These are phyloP conservation scores for Agapanthus africanus DNA, from an alignment of 106 monocot genomes.

Conservation along the genomic window DNA sequence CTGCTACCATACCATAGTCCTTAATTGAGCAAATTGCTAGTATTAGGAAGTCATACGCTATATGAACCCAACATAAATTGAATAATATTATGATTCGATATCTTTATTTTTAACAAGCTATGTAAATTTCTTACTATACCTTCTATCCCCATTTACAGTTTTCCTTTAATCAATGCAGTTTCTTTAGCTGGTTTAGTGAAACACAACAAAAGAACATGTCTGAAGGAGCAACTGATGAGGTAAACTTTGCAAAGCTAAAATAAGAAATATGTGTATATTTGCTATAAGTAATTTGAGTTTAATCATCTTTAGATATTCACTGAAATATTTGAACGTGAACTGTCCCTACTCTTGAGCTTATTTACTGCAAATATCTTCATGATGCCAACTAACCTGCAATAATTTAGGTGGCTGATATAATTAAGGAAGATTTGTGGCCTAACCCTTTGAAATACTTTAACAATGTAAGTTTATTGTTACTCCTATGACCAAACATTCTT, in stretches of 20 bases:
- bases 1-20: neutral
- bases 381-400: constrained; percentile 9
- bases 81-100: neutral
- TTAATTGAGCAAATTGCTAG: neutral
- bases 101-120: neutral
- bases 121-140: neutral
- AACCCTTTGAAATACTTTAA: constrained; percentile 64
- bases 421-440: constrained; percentile 64
- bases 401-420: constrained; percentile 48
- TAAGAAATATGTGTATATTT: neutral
- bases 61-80: no score
- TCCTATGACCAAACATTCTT: neutral
- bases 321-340: no score
- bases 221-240: constrained; percentile 56
- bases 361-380: neutral
- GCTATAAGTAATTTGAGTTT: no score
- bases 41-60: neutral
- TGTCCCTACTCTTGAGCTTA: no score
- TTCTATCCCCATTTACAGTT: neutral
- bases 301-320: no score
- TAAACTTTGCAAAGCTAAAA: constrained; percentile 7
- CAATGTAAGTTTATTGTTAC: constrained; percentile 32
- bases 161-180: constrained; percentile 34
- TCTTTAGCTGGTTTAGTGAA: constrained; percentile 77
- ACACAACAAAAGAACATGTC: constrained; percentile 29